Evolutionary conservation across 2,329 filamentous ascomycete species (phyloP), one percentile per base, ranked within the genome.

Genomic region (Aspergillus fumigatus): DNA sequence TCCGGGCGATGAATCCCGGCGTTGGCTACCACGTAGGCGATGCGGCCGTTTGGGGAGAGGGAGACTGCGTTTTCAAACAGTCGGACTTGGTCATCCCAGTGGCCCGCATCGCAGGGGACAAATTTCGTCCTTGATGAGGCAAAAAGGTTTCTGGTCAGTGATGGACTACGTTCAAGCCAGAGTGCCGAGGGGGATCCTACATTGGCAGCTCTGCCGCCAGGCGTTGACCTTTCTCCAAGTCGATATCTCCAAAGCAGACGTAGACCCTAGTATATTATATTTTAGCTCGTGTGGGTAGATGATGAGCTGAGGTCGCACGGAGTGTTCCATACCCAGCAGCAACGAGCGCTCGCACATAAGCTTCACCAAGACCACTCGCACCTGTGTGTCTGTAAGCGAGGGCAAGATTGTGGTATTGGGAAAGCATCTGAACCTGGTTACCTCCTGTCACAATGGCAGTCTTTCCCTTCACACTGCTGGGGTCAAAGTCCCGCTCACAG

Each of bases 21-120:
- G 54, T 73, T 73, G 8, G 71, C 70, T 8, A 73, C 58, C 7
- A 73, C 71, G 47, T 64, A 70, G 40, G 63, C 60, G 17, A 73
- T 63, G 41, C 63, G 66, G 2, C 62, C 62, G n/a, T 62, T 64
- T 2, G 58, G 62, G 0, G 66, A 68, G 35, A 69, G 65, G 8
- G 61, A 57, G 0, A 52, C 51, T 21, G 70, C 70, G 23, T 62
- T 60, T 19, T 59, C 50, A 35, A 74, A 72, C 9, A 73, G 59
- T 7, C 50, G 60, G 38, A 66, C 55, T 55, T 73, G 71, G 29
- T 72, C 66, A 7, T 69, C 66, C 71, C 68, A 74, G 3, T 55
- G 65, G 17, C 62, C 57, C 19, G 65, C 62, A 56, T 73, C 60
- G 55, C 71, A 73, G 51, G 62, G 56, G 9, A 73, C 56, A 47